Evolutionary conservation across 345 rosid genomes (phyloP).

Genomic region (Populus pruinosa): DNA sequence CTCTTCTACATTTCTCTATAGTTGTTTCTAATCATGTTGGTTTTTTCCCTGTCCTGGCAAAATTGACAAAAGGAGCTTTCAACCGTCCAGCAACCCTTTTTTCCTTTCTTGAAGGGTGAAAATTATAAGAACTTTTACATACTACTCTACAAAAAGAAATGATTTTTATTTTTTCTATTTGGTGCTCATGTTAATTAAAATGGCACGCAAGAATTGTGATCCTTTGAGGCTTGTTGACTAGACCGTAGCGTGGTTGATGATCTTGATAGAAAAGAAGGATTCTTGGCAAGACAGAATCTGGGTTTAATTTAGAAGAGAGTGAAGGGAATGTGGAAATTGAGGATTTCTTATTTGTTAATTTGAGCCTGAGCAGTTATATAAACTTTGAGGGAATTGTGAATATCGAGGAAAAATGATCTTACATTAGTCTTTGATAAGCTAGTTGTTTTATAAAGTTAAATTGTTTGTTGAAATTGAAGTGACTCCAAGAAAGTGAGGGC

Average conservation of each 20-base stretch:
- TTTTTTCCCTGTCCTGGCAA: no score
- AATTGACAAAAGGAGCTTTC: background rate
- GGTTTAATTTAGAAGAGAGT: background rate
- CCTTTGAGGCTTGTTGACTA: background rate
- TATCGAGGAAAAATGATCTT: background rate
- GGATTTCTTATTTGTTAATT: background rate
- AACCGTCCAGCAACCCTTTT: background rate
- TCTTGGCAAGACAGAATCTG: background rate
- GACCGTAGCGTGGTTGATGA: background rate
- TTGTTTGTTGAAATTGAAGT: background rate
- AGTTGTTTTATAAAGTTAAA: background rate
- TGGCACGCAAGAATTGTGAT: background rate
- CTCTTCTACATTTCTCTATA: background rate
- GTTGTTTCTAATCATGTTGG: background rate
- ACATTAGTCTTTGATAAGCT: background rate
- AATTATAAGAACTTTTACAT: background rate
- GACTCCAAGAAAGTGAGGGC: background rate
- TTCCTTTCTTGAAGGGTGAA: background rate
- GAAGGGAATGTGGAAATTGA: background rate
- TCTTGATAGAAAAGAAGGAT: background rate
- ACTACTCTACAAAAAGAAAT: background rate
- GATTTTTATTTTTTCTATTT: background rate
- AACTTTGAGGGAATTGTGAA: background rate
- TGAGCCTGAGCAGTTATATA: background rate
- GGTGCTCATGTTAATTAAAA: background rate